phyloP scores from a whole-genome alignment of 2,329 filamentous ascomycete genomes.

The Hirsutella minnesotensis region DNA sequence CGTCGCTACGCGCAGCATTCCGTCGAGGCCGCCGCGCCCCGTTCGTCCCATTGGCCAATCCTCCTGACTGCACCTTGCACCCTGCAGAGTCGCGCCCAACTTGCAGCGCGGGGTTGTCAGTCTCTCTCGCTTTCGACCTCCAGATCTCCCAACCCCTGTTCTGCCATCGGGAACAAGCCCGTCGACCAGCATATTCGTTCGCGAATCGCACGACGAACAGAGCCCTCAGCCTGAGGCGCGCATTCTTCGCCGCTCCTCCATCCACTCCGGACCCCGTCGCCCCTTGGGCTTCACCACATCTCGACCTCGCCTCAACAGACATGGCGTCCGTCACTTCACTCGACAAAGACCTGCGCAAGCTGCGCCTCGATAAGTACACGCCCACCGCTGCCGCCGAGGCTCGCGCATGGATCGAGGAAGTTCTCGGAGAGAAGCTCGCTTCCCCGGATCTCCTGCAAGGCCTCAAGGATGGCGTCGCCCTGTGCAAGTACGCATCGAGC shows the following conservation, averaged over 20 bases:
- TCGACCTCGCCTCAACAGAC: constrained; percentile 2
- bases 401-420: constrained; percentile 72
- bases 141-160: too few relatives aligned
- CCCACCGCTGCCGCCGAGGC: constrained; percentile 80
- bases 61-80: too few relatives aligned
- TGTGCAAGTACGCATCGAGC: constrained; percentile 64
- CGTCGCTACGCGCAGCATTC: constrained; percentile 6
- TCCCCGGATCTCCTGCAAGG: constrained; percentile 69
- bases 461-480: constrained; percentile 79
- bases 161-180: too few relatives aligned
- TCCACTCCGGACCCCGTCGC: too few relatives aligned
- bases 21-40: neutral
- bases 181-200: too few relatives aligned
- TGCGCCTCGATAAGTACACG: constrained; percentile 90
- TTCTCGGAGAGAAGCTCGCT: constrained; percentile 61
- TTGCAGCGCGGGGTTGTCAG: too few relatives aligned
- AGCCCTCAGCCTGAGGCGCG: too few relatives aligned
- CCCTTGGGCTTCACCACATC: neutral
- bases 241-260: too few relatives aligned
- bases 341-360: constrained; percentile 86
- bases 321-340: constrained; percentile 94
- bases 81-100: too few relatives aligned
- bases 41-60: neutral
- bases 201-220: too few relatives aligned
- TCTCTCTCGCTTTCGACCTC: neutral